phyloP scores from a whole-genome alignment of 2,329 filamentous ascomycete genomes.

The Teratosphaeria epicoccoides region DNA sequence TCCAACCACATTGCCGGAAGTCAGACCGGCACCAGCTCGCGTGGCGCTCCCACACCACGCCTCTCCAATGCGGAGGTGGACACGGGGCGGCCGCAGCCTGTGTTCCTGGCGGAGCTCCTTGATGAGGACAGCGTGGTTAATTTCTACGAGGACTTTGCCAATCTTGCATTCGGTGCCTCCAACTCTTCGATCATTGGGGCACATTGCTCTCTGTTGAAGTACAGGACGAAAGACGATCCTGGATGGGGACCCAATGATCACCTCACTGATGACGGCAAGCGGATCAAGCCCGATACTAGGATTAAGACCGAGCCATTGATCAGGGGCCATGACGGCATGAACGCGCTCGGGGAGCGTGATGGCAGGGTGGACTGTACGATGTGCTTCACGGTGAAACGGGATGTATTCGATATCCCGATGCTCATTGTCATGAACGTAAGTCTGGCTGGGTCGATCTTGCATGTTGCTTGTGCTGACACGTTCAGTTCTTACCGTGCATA shows the following conservation, averaged over 20 bases:
- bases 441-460: conserved; percentile 18
- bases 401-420: conserved; percentile 98
- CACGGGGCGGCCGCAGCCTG: conserved; percentile 52
- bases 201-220: conserved; percentile 79
- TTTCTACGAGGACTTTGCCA: conserved; percentile 92
- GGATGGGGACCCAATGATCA: conserved; percentile 37
- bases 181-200: conserved; percentile 67
- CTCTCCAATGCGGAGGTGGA: conserved; percentile 20
- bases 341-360: conserved; percentile 65
- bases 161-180: conserved; percentile 84
- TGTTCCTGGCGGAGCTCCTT: conserved; percentile 84
- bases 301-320: conserved; percentile 21
- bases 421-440: conserved; percentile 96
- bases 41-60: conserved; percentile 39
- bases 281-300: conserved; percentile 14
- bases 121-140: conserved; percentile 89
- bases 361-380: conserved; percentile 92
- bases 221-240: conserved; percentile 59
- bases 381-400: conserved; percentile 92
- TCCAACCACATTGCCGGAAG: conserved; percentile 22
- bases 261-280: conserved; percentile 28
- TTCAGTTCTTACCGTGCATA: conserved; percentile 1
- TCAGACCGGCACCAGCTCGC: conserved; percentile 35
- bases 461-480: background rate
- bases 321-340: conserved; percentile 66